Evolutionary conservation across 331 rosid genomes (phyloP).

Genomic region (Pyracantha coccinea): DNA sequence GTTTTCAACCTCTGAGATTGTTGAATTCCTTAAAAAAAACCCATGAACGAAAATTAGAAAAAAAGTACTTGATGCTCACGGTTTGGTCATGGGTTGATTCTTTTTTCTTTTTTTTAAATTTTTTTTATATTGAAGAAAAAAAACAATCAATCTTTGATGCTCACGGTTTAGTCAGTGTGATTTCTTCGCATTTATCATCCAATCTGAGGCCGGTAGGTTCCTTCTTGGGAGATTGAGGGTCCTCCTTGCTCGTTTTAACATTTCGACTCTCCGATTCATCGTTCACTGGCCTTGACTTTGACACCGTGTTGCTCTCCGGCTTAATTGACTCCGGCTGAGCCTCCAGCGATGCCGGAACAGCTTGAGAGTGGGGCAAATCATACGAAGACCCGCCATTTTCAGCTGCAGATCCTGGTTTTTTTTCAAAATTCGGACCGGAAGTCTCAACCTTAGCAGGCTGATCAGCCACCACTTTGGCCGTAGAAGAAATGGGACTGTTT

Average conservation of each 20-base stretch:
- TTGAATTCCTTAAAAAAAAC: conserved; percentile 34
- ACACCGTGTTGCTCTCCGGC: conserved; percentile 30
- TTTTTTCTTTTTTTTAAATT: too few relatives aligned
- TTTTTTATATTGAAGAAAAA: not conserved
- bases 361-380: conserved; percentile 27
- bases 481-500: conserved; percentile 44
- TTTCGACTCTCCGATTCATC: conserved; percentile 53
- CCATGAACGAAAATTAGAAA: conserved; percentile 5
- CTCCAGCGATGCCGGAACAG: conserved; percentile 18
- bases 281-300: conserved; percentile 32
- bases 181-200: conserved; percentile 51
- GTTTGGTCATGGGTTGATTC: too few relatives aligned
- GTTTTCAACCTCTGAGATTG: conserved; percentile 36
- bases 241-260: conserved; percentile 41
- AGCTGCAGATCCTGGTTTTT: conserved; percentile 42
- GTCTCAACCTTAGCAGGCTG: conserved; percentile 47
- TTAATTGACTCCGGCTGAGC: conserved; percentile 37
- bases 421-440: conserved; percentile 35
- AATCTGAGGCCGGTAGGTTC: conserved; percentile 46
- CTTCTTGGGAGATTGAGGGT: conserved; percentile 62
- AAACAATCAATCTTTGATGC: conserved; percentile 25
- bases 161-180: conserved; percentile 74
- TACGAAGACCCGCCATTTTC: conserved; percentile 40
- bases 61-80: too few relatives aligned
- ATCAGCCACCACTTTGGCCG: conserved; percentile 34